Conservation (phyloP, 345 rosid species). For the Streptanthus diversifolius region DNA sequence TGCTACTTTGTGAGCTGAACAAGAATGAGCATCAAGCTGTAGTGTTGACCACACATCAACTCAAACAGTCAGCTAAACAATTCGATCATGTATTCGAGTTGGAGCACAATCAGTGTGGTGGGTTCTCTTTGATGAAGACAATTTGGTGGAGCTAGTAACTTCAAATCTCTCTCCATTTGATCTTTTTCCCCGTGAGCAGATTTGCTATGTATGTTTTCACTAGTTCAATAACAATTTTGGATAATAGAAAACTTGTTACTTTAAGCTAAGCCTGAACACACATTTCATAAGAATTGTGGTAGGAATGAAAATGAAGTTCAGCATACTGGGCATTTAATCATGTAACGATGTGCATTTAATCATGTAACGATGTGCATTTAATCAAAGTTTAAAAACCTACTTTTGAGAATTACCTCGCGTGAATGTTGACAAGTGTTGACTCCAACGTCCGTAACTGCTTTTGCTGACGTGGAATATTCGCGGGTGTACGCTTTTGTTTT, state of each 20-base stretch:
- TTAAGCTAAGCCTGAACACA: neutral
- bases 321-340: too few relatives aligned
- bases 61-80: neutral
- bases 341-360: too few relatives aligned
- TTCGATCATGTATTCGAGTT: conserved; percentile 2
- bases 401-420: neutral
- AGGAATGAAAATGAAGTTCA: neutral
- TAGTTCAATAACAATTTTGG: neutral
- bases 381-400: neutral
- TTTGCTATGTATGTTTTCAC: neutral
- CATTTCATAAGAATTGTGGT: neutral
- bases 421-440: conserved; percentile 1
- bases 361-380: too few relatives aligned
- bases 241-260: neutral
- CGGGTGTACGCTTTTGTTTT: neutral
- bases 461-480: conserved; percentile 40
- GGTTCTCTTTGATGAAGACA: neutral
- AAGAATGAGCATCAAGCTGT: conserved; percentile 1
- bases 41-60: neutral
- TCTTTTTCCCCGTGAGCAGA: neutral
- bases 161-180: neutral
- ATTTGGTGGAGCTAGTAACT: neutral
- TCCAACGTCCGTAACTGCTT: conserved; percentile 39
- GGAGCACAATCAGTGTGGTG: neutral
- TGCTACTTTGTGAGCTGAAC: neutral